Evolutionary conservation across 257 asterid genomes (phyloP), one percentile per base, ranked within the genome.

Genomic region (Przewalskia tangutica): DNA sequence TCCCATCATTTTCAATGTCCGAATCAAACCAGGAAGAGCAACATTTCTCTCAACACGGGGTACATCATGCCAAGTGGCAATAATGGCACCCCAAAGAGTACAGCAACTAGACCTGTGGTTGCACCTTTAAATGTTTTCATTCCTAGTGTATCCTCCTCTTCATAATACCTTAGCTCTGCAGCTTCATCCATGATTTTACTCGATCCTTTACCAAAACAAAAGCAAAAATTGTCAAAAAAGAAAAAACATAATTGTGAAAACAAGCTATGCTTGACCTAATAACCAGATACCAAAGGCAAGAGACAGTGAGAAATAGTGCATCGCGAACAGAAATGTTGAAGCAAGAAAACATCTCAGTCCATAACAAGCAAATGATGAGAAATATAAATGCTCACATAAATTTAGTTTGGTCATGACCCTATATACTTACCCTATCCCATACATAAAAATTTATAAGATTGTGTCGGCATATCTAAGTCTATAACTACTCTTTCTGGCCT

Each of bases 1-100:
- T 51, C 98, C 97, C 98, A 94, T 96, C 99, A 94, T 91, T 89
- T 92, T 94, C 83, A 96, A 82, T 70, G 99, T 94, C 83, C 99
- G 88, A 79, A 94, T 81, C 81, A 96, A 87, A 75, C 99, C 99
- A 27, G 98, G 99, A 86, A 94, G 98, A 67, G 99, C 98, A 11
- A 96, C 91, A 1, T 87, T 91, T 87, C 98, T 91, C 90, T 96
- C 98, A 53, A 96, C 98, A 88, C 98, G 98, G 75, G 99, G 99
- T 42, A 96, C 98, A 65, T 96, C 99, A 56, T 93, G 90, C 99
- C 98, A 96, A 10, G 98, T 94, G 54, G 99, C 99, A 71, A 91
- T 91, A 83, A 96, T 76, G 66, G 95, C 89, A 83, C 99, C 99
- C 94, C 95, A 96, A 73, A 96, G 82, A 58, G 98, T 92, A 12